Base-by-base conservation (phyloP, 768 basidiomycete genomes). In the Kwoniella dejecticola region DNA sequence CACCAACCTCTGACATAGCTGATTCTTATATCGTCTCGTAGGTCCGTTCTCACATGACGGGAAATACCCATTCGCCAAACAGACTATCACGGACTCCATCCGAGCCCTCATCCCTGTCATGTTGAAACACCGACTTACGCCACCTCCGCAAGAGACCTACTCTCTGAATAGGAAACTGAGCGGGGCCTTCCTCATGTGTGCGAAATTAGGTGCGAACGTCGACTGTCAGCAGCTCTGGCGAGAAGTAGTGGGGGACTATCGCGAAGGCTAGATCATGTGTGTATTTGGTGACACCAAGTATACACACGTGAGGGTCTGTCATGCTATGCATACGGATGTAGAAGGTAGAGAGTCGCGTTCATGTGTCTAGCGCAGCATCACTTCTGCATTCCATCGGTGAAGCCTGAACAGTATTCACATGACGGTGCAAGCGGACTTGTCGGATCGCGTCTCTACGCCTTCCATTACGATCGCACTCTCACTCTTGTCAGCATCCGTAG, bases 141-240 rank as follows among this genome's bases (percentile, higher is more conserved):
- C 95, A 0, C 95, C 95, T 2, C 95, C 95, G 0, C 81, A 85
- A 59, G 94, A 98, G 80, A 97, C 95, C 1, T 97, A 97, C 77
- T 91, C 90, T 77, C 80, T 97, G 55, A 98, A 99, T 77, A 81
- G 92, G 33, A 82, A 82, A 58, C 62, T 82, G 24, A 79, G 78
- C 42, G 82, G 82, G 4, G 79, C 80, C 4, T 82, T 82, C 70
- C 65, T 82, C 29, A 72, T 82, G 46, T 82, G 82, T 59, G 79
- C 81, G 11, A 83, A 89, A 53, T 80, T 98, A 23, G 83, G 83
- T 26, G 90, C 90, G 8, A 83, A 80, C 0, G 85, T 97, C 13
- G 84, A 92, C 74, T 88, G 90, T 54, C 83, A 82, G 73, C 79
- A 72, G 23, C 76, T 97, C 41, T 94, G 92, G 93, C 86, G 90